phyloP scores from a whole-genome alignment of 306 rosid genomes.

The Prinsepia uniflora region DNA sequence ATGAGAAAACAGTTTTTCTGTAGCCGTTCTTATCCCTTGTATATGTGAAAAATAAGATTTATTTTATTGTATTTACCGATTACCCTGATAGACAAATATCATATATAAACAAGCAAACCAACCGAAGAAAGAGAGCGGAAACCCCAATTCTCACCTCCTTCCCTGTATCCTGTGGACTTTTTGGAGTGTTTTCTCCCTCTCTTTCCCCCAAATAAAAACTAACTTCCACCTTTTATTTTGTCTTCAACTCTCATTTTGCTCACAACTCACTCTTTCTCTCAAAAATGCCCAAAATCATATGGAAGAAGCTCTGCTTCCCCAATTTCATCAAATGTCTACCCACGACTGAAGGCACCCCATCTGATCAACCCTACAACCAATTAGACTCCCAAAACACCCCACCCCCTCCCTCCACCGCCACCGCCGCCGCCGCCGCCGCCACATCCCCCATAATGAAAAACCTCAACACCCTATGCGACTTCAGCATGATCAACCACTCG shows the following conservation, averaged over 20 bases:
- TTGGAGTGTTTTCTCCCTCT: slow-evolving; percentile 1
- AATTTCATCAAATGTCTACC: slow-evolving; percentile 61
- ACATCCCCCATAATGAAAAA: slow-evolving; percentile 18
- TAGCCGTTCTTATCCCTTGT: too few species aligned
- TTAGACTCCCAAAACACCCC: slow-evolving; percentile 14
- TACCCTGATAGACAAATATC: too few species aligned
- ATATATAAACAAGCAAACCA: not conserved
- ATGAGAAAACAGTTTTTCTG: too few species aligned
- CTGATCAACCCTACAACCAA: slow-evolving; percentile 28
- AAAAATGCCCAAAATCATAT: slow-evolving; percentile 46
- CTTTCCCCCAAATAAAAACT: slow-evolving; percentile 15
- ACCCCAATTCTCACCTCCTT: not conserved
- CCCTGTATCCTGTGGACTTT: not conserved
- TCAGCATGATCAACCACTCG: slow-evolving; percentile 18
- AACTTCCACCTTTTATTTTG: slow-evolving; percentile 5
- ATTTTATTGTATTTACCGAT: too few species aligned
- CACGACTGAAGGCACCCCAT: slow-evolving; percentile 23
- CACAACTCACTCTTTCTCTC: not conserved
- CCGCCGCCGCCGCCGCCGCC: slow-evolving; percentile 15
- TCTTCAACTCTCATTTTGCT: slow-evolving; percentile 4
- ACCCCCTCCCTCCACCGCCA: slow-evolving; percentile 17
- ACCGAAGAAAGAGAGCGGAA: not conserved
- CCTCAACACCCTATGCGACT: slow-evolving; percentile 14
- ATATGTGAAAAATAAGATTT: too few species aligned
- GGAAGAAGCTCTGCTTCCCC: slow-evolving; percentile 63